A percentile compares a stretch with the other conserved stretches of the same genome.
phyloP scores from a whole-genome alignment of 441 rosid genomes.

The Iberis amara region DNA sequence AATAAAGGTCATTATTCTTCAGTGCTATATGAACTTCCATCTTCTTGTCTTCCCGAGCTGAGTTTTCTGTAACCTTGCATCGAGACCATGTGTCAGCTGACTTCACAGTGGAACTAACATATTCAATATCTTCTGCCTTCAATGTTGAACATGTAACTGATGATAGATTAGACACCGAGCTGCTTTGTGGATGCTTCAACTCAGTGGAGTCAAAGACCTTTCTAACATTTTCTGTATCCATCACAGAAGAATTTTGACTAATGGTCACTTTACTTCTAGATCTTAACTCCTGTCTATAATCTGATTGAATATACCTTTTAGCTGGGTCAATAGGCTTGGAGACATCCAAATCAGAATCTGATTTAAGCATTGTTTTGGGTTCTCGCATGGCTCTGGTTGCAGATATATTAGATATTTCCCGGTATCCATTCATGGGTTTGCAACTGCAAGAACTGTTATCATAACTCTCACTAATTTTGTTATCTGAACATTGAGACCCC shows the following conservation, averaged over 20 bases:
- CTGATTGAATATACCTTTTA: constrained; percentile 48
- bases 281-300: constrained; percentile 46
- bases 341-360: constrained; percentile 45
- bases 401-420: constrained; percentile 49
- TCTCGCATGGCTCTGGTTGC: constrained; percentile 36
- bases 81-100: constrained; percentile 34
- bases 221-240: constrained; percentile 38
- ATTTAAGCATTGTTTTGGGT: constrained; percentile 43
- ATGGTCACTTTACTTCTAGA: constrained; percentile 36
- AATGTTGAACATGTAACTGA: constrained; percentile 37
- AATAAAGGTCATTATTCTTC: background rate
- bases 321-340: constrained; percentile 49
- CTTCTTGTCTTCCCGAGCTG: no score
- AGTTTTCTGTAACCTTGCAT: constrained; percentile 32
- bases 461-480: constrained; percentile 48
- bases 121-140: constrained; percentile 37
- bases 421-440: constrained; percentile 46
- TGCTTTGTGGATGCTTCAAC: constrained; percentile 46
- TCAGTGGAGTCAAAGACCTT: constrained; percentile 73
- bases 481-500: background rate
- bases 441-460: constrained; percentile 61
- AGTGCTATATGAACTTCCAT: no score
- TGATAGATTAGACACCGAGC: constrained; percentile 47
- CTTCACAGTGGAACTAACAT: constrained; percentile 27
- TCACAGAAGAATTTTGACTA: constrained; percentile 30